Evolutionary conservation across 306 rosid genomes (phyloP).

Genomic region (Rosa lucieae): DNA sequence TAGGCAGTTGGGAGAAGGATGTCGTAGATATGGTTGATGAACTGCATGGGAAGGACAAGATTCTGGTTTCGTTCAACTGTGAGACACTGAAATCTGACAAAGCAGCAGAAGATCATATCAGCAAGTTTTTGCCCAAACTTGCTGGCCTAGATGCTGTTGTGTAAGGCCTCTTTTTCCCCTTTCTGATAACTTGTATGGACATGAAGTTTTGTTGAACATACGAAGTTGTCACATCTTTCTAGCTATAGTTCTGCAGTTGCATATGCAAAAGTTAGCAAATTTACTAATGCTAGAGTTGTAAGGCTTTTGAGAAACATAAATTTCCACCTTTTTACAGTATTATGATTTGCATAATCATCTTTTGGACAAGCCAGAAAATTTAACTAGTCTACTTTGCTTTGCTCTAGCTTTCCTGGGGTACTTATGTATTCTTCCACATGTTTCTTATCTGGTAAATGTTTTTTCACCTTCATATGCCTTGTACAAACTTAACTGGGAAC

Average conservation of each 20-base stretch:
- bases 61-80: slow-evolving; percentile 62
- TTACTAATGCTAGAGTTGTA: not conserved
- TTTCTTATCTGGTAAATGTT: not conserved
- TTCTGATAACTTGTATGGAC: not conserved
- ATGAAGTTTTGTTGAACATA: not conserved
- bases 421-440: not conserved
- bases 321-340: not conserved
- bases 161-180: slow-evolving; percentile 16
- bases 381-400: not conserved
- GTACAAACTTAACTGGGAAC: slow-evolving; percentile 18
- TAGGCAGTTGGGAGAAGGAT: slow-evolving; percentile 84
- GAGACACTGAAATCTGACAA: slow-evolving; percentile 79
- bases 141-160: slow-evolving; percentile 84
- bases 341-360: not conserved
- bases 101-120: slow-evolving; percentile 93
- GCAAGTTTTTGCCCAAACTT: slow-evolving; percentile 79
- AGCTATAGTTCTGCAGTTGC: not conserved
- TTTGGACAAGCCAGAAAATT: not conserved
- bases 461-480: slow-evolving; percentile 8
- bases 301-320: not conserved
- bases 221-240: not conserved
- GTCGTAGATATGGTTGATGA: slow-evolving; percentile 66
- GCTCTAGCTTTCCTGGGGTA: not conserved
- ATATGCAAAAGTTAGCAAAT: not conserved
- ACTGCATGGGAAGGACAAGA: slow-evolving; percentile 58